phyloP scores from a whole-genome alignment of 148 eudicot species.

The Euryodendron excelsum region DNA sequence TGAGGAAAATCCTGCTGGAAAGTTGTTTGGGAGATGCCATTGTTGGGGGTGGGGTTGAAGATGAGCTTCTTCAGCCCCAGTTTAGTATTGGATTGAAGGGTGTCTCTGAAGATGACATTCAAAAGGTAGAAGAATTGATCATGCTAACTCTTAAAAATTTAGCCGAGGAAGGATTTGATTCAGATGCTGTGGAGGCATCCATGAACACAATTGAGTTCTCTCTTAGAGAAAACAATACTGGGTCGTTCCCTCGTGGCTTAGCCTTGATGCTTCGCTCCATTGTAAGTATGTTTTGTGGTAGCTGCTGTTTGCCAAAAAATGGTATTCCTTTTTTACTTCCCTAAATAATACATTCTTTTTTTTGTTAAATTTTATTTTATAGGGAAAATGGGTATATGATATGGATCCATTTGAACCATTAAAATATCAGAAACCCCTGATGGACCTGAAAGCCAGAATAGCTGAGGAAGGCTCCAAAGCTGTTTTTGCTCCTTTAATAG shows the following conservation, averaged over 20 bases:
- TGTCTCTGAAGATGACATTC: constrained; percentile 75
- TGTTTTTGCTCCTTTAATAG: constrained; percentile 88
- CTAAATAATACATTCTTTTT: not conserved
- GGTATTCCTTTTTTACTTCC: not conserved
- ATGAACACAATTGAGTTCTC: constrained; percentile 98
- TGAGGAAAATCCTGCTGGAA: constrained; percentile 86
- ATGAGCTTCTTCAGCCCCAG: constrained; percentile 89
- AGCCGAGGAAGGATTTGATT: constrained; percentile 78
- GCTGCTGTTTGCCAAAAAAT: not conserved
- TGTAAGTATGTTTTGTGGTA: constrained; percentile 39
- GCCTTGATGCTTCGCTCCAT: constrained; percentile 94
- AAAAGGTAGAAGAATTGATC: constrained; percentile 82
- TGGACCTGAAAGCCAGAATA: constrained; percentile 77
- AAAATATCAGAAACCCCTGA: constrained; percentile 83
- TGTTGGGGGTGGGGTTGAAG: constrained; percentile 91
- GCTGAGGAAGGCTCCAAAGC: constrained; percentile 92
- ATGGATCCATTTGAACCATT: constrained; percentile 95
- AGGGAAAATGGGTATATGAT: constrained; percentile 98
- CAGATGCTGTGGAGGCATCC: constrained; percentile 93
- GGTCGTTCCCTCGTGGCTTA: constrained; percentile 95
- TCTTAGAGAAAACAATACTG: constrained; percentile 94
- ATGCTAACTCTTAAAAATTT: constrained; percentile 57
- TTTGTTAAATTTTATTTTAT: constrained; percentile 10
- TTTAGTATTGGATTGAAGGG: constrained; percentile 94
- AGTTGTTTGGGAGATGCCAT: constrained; percentile 98